phyloP scores from a whole-genome alignment of 371 early-diverging fungal genomes.

The Mortierella sp. region DNA sequence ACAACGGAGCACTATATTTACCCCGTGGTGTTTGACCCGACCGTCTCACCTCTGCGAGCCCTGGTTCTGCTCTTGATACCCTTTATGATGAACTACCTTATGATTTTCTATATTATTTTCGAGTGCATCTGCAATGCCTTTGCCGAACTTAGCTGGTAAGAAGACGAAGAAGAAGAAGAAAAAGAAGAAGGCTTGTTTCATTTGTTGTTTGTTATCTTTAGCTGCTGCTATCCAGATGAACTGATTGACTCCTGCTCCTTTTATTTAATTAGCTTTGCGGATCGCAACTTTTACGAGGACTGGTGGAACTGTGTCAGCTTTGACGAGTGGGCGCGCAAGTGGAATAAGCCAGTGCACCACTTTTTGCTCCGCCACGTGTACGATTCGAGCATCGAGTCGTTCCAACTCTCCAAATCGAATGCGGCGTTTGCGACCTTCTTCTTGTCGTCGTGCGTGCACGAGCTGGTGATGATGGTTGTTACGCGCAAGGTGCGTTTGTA shows the following conservation, averaged over 20 bases:
- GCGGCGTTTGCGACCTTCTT: conserved; percentile 91
- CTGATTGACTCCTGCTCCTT: not conserved
- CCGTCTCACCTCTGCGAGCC: conserved; percentile 65
- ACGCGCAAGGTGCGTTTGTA: conserved; percentile 82
- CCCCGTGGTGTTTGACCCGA: conserved; percentile 81
- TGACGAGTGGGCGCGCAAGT: conserved; percentile 97
- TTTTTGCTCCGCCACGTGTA: conserved; percentile 96
- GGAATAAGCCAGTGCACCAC: conserved; percentile 98
- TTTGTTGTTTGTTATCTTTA: not conserved
- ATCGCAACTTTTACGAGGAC: conserved; percentile 97
- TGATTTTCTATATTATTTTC: conserved; percentile 96
- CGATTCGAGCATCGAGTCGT: conserved; percentile 81
- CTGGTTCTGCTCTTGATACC: conserved; percentile 86
- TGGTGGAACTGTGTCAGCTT: conserved; percentile 98
- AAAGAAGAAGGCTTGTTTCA: too few relatives aligned
- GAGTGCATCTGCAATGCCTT: conserved; percentile 96
- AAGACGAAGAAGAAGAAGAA: too few relatives aligned
- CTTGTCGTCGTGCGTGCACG: conserved; percentile 90
- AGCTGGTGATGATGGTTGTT: conserved; percentile 87
- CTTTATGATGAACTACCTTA: conserved; percentile 89
- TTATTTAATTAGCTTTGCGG: conserved; percentile 82
- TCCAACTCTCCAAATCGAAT: conserved; percentile 78
- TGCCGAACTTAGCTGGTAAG: conserved; percentile 92
- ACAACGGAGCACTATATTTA: conserved; percentile 89
- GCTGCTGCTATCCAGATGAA: too few relatives aligned